Percentiles rank a stretch among this genome's conserved stretches.
Evolutionary conservation across 2,329 filamentous ascomycete genomes (phyloP).

Genomic region (Diaporthe citrichinensis): DNA sequence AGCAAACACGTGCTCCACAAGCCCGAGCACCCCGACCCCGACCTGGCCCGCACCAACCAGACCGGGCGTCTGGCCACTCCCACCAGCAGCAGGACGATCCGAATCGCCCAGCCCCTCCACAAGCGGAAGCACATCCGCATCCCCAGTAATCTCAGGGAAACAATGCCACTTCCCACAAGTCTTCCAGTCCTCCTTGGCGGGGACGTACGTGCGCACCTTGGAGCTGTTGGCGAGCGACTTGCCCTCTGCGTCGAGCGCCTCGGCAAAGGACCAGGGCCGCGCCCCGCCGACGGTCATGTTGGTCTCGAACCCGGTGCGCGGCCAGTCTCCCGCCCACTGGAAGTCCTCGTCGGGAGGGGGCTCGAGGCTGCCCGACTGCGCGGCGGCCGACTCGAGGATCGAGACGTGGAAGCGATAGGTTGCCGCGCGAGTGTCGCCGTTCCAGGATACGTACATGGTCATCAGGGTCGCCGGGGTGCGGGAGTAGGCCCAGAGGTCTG

Average conservation of each 20-base stretch:
- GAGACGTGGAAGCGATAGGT: constrained; percentile 36
- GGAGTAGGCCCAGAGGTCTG: constrained; percentile 36
- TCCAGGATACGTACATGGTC: constrained; percentile 36
- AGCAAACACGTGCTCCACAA: constrained; percentile 34
- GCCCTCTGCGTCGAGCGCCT: constrained; percentile 32
- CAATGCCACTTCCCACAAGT: constrained; percentile 32
- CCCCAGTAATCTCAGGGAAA: constrained; percentile 8
- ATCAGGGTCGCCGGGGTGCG: constrained; percentile 28
- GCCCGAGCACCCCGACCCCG: background rate
- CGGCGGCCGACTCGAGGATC: background rate
- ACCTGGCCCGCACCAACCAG: background rate
- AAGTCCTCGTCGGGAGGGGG: constrained; percentile 9
- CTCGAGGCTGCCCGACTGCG: background rate
- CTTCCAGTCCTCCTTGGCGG: constrained; percentile 4
- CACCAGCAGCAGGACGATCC: background rate
- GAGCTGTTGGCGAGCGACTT: constrained; percentile 32
- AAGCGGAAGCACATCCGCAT: constrained; percentile 20
- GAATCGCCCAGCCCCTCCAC: background rate
- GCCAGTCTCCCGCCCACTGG: constrained; percentile 23
- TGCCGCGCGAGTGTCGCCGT: constrained; percentile 32
- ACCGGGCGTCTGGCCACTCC: background rate
- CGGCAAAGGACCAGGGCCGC: constrained; percentile 33
- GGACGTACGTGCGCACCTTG: constrained; percentile 36
- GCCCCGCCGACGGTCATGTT: constrained; percentile 33
- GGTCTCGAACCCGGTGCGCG: constrained; percentile 31